phyloP scores from a whole-genome alignment of 2,329 filamentous ascomycete species.

The Parastagonospora nodorum region DNA sequence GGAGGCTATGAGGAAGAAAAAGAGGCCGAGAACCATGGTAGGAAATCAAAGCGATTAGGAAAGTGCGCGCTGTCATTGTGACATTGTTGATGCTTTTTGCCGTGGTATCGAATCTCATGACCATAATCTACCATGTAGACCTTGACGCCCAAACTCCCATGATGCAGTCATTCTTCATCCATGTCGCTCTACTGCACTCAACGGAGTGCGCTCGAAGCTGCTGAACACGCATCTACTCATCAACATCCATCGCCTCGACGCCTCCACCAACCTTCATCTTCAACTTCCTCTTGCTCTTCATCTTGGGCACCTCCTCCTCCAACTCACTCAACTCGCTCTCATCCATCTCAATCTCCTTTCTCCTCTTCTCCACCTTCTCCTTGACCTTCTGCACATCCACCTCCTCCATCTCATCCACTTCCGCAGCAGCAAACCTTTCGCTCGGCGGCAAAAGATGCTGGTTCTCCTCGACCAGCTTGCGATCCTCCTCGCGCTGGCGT shows the following conservation, averaged over 20 bases:
- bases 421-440: conserved; percentile 50
- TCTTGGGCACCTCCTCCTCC: conserved; percentile 43
- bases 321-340: conserved; percentile 49
- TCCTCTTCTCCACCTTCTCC: conserved; percentile 60
- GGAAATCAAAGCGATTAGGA: no score
- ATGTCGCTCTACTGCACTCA: no score
- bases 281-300: conserved; percentile 54
- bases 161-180: no score
- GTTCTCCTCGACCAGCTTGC: conserved; percentile 89
- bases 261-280: conserved; percentile 52
- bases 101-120: no score
- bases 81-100: no score
- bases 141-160: no score
- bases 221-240: conserved; percentile 37
- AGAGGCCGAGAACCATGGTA: no score
- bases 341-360: conserved; percentile 68
- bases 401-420: conserved; percentile 66
- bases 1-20: no score
- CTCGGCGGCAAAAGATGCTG: conserved; percentile 80
- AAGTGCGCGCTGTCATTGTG: no score
- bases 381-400: conserved; percentile 50
- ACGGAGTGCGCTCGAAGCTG: no score
- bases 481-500: conserved; percentile 75
- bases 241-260: conserved; percentile 56
- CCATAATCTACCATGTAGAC: no score